Percentiles rank a stretch among this genome's conserved stretches.
These are phyloP conservation scores for Aspergillus nanangensis DNA, from an alignment of 495 filamentous ascomycete species.

Conservation along the genomic window DNA sequence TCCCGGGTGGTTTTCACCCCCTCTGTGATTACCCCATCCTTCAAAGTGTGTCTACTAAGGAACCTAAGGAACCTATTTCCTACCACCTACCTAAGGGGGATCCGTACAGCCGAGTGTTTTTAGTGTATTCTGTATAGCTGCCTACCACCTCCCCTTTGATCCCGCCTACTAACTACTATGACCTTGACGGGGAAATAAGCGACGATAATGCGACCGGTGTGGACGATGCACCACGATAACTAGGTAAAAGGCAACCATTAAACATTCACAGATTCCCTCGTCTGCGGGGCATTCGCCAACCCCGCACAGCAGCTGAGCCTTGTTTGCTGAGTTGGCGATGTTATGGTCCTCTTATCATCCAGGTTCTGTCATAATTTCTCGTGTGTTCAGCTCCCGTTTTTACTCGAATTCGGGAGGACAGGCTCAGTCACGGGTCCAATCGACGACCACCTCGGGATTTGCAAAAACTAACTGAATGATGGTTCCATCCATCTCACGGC, in stretches of 20 bases:
- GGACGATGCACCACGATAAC: background rate
- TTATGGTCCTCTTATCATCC: constrained; percentile 17
- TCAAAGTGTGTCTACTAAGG: no score
- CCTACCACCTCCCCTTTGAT: no score
- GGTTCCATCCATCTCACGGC: background rate
- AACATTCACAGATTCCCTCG: background rate
- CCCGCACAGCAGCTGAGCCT: constrained; percentile 19
- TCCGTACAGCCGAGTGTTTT: no score
- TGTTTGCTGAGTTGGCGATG: constrained; percentile 27
- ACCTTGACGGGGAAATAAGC: background rate
- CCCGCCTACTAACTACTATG: no score
- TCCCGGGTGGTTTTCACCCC: no score
- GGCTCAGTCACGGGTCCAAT: background rate
- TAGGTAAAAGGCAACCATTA: constrained; percentile 1
- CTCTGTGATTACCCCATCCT: no score
- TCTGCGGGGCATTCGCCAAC: constrained; percentile 8
- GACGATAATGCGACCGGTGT: background rate
- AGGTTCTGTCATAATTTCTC: constrained; percentile 9
- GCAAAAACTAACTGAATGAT: background rate
- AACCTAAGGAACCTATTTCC: no score
- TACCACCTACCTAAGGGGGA: no score
- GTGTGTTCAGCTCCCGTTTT: background rate
- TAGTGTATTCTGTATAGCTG: no score
- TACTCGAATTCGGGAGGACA: background rate
- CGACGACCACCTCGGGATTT: background rate